These are phyloP conservation scores for Dactylellina sp. DNA, from an alignment of 2,329 filamentous ascomycete species.

Conservation along the genomic window DNA sequence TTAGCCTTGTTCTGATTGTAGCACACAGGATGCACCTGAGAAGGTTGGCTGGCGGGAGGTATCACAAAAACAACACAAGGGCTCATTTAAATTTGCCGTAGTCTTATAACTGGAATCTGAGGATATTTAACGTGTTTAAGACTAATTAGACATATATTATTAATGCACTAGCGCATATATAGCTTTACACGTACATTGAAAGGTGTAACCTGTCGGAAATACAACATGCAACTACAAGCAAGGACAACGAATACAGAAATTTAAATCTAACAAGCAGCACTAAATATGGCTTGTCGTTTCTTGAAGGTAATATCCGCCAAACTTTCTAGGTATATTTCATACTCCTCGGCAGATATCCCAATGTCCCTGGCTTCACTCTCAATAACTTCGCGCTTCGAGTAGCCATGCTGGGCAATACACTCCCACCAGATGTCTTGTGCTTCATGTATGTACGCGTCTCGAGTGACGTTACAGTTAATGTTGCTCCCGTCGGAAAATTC, in stretches of 20 bases:
- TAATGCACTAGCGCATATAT: too few species aligned
- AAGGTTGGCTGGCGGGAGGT: not conserved
- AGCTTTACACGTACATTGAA: too few species aligned
- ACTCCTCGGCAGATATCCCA: slow-evolving; percentile 6
- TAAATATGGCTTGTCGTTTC: slow-evolving; percentile 8
- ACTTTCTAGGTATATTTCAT: slow-evolving; percentile 29
- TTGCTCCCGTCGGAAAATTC: slow-evolving; percentile 15
- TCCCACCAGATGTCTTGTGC: slow-evolving; percentile 47
- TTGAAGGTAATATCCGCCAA: slow-evolving; percentile 12
- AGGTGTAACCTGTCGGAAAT: too few species aligned
- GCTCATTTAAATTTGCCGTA: not conserved
- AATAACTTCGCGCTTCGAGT: slow-evolving; percentile 9
- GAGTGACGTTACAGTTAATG: slow-evolving; percentile 27
- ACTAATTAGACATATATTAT: too few species aligned
- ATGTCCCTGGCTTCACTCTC: slow-evolving; percentile 26
- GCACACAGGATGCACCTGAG: too few species aligned
- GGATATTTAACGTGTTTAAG: too few species aligned
- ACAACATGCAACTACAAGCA: too few species aligned
- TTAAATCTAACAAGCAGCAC: too few species aligned
- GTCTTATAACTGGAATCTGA: too few species aligned
- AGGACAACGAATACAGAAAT: too few species aligned
- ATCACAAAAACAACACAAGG: slow-evolving; percentile 18
- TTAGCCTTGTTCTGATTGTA: too few species aligned
- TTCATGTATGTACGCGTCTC: slow-evolving; percentile 22
- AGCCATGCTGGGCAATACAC: not conserved